Base-by-base conservation (phyloP, 2,329 filamentous ascomycete genomes). In the Exophiala calicioides region DNA sequence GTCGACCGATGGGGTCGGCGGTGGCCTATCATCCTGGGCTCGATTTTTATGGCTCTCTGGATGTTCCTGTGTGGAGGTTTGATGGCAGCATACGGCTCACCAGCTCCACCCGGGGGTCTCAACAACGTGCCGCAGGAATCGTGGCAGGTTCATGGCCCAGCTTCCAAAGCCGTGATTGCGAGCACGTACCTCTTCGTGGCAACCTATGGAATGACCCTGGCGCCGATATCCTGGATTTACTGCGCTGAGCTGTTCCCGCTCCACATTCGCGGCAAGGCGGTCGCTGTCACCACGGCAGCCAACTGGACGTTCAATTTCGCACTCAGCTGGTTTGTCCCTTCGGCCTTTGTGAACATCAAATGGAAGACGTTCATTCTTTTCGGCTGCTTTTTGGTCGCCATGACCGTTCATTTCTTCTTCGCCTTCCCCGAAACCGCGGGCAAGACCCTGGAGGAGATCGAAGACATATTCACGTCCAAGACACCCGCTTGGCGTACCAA, bases 1-100 rank as follows among this genome's bases (percentile, higher is more conserved):
- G 78, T 90, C 58, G 87, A 91, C 58, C 73, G 76, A 47, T 87
- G 84, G 81, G 88, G 87, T 35, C 85, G 87, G 53, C 86, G 85
- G 31, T 71, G 71, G 1, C 79, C 83, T 3, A 72, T 88, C 21
- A 71, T 88, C 10, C 59, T 81, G 18, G 85, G 85, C 37, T 77
- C 82, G 5, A 66, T 77, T 18, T 66, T 85, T 33, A 88, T 88
- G 84, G 63, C 62, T 52, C 64, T 53, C n/a, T 65, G 52, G 42
- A 68, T 73, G 61, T 72, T 67, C 43, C 62, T 65, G 48, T 71
- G 71, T 44, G 70, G 60, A 9, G 69, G 62, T 32, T 58, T 73
- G 16, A 65, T 72, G 57, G 66, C 60, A 3, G 54, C 52, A 4
- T 63, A 65, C 44, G 69, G 69, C 67, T 78, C 79, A 12, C 37